Evolutionary conservation across 805 yeast genomes (phyloP).

Genomic region (Candida ipomoeae): DNA sequence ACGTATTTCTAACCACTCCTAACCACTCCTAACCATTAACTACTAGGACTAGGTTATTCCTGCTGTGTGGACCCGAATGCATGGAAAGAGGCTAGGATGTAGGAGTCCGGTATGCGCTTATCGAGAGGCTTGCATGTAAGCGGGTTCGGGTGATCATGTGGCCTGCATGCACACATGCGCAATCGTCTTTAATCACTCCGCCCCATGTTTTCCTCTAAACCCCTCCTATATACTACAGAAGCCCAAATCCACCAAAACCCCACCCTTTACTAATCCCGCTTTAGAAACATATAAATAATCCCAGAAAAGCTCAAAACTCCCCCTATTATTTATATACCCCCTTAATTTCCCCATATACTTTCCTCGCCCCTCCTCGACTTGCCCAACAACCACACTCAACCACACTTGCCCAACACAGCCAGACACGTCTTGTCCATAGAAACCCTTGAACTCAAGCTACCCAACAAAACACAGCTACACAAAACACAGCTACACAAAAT

Average conservation of each 20-base stretch:
- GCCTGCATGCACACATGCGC: slow-evolving; percentile 1
- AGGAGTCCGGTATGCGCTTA: neutral
- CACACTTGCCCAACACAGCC: too few species aligned
- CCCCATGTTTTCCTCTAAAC: neutral
- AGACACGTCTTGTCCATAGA: too few species aligned
- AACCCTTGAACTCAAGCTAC: neutral
- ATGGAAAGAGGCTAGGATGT: neutral
- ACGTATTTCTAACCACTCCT: too few species aligned
- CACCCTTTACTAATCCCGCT: too few species aligned
- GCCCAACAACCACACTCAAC: neutral
- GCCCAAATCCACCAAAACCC: too few species aligned
- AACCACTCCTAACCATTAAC: too few species aligned
- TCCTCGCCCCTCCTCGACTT: neutral
- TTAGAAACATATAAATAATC: too few species aligned
- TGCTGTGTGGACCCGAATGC: neutral
- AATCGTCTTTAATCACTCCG: slow-evolving; percentile 1
- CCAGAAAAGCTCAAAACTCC: too few species aligned
- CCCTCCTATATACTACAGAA: neutral
- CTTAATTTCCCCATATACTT: too few species aligned
- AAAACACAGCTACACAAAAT: neutral
- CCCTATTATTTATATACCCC: too few species aligned
- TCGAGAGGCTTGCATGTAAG: neutral
- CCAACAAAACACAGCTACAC: neutral
- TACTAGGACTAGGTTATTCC: too few species aligned
- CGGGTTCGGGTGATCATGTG: neutral